Base-by-base conservation (phyloP, 352 stramenopile species). In the Plasmopara viticola region DNA sequence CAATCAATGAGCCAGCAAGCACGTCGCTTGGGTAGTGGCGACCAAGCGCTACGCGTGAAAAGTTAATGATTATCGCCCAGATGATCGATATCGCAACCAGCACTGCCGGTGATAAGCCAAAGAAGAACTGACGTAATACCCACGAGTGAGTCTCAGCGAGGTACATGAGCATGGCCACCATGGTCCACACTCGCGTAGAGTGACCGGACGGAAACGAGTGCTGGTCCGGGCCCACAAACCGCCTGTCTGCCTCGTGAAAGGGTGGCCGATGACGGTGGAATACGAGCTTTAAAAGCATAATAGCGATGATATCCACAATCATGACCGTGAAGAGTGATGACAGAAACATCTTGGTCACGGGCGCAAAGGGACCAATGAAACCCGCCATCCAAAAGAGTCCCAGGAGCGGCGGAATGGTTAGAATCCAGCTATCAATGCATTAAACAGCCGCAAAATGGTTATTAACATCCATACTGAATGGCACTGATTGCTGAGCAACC, bases 201-300 rank as follows among this genome's bases (percentile, higher is more conserved):
- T 93, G 83, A 38, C 83, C 83, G 4, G 83, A 93, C 9, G 83
- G 83, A 64, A 93, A 93, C 56, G 83, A 93, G 56, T 91, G 82
- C 66, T 93, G 74, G 62, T 93, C 83, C 0, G 83, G 79, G 0
- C 83, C 83, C 28, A 90, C 77, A 48, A 93, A 93, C 35, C 83
- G 76, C 39, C 74, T 58, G 52, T 93, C 80, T 39, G 63, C 69
- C 34, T 75, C 53, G 62, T 93, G 83, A 53, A 90, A 84, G n/a
- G 77, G 77, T 29, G 83, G 83, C 0, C 83, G 71, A 10, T 78
- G 54, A 44, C 83, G 83, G 51, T 82, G 84, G 59, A 90, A 87
- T 28, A 83, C 44, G 12, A 78, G 42, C 59, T 93, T 93, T 33
- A 93, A 68, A 45, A 89, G 48, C 58, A 90, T 80, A 53, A 91